Conservation (phyloP, 2,329 filamentous ascomycete genomes). For the Neocatenulostroma microsporum region DNA sequence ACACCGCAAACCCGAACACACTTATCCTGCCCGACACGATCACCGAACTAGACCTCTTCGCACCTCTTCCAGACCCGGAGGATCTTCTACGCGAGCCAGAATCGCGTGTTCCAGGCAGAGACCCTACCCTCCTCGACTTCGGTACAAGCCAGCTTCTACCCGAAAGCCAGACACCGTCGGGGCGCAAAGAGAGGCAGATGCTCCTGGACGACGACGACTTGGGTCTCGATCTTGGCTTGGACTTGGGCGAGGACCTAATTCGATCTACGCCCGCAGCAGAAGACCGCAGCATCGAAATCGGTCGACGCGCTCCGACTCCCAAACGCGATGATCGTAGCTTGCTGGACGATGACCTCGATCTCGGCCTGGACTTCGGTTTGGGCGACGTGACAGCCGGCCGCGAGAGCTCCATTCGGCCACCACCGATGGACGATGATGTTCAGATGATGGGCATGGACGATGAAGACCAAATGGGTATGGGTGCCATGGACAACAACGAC, state of each 20-base stretch:
- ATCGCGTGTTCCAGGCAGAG: conserved; percentile 27
- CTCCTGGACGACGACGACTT: conserved; percentile 50
- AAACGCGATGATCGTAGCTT: conserved; percentile 50
- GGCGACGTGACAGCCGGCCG: conserved; percentile 27
- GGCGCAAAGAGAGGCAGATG: conserved; percentile 15
- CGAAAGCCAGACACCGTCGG: conserved; percentile 24
- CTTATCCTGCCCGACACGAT: conserved; percentile 86
- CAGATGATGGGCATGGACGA: conserved; percentile 24
- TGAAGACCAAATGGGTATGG: conserved; percentile 35
- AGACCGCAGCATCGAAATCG: conserved; percentile 67
- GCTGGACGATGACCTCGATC: conserved; percentile 52
- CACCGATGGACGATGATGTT: conserved; percentile 16
- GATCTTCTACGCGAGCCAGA: conserved; percentile 54
- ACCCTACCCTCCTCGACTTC: conserved; percentile 47
- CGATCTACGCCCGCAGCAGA: conserved; percentile 24
- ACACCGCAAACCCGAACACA: conserved; percentile 73
- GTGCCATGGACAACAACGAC: conserved; percentile 32
- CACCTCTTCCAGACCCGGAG: conserved; percentile 68
- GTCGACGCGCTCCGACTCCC: conserved; percentile 67
- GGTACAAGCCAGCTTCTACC: conserved; percentile 71
- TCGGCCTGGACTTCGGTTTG: conserved; percentile 43
- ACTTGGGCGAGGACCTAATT: conserved; percentile 30
- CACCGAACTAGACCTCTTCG: conserved; percentile 85
- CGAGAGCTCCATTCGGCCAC: conserved; percentile 12
- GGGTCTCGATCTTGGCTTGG: conserved; percentile 59